Percentiles rank a stretch among this genome's conserved stretches.
Conservation (phyloP, 2,329 filamentous ascomycete species). For the Colletotrichum brevisporum region DNA sequence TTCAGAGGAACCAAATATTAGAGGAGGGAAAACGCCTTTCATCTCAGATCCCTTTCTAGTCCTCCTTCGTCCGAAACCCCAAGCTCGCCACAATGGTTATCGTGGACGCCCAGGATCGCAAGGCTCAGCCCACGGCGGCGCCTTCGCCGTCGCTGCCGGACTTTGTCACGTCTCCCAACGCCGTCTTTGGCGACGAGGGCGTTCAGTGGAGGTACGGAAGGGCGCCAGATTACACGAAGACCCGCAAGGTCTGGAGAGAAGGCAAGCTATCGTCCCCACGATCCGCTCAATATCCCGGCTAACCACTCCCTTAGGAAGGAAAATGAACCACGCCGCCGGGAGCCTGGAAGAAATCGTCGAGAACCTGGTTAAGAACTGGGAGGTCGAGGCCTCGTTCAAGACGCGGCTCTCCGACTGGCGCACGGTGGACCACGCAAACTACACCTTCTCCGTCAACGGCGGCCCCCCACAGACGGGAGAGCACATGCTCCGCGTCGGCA, state of each 20-base stretch:
- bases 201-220: conserved; percentile 37
- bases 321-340: conserved; percentile 65
- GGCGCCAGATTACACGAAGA: conserved; percentile 74
- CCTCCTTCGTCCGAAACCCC: neutral
- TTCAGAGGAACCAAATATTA: conserved; percentile 16
- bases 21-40: conserved; percentile 9
- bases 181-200: conserved; percentile 31
- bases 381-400: conserved; percentile 80
- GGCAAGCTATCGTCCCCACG: conserved; percentile 58
- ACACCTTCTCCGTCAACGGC: conserved; percentile 76
- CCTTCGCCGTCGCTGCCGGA: conserved; percentile 19
- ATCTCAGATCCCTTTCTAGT: neutral
- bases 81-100: conserved; percentile 26
- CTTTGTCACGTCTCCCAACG: conserved; percentile 35
- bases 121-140: neutral
- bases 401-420: conserved; percentile 73
- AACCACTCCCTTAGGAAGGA: conserved; percentile 63
- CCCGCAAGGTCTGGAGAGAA: conserved; percentile 69
- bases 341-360: conserved; percentile 74
- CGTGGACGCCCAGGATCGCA: conserved; percentile 25
- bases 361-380: conserved; percentile 82
- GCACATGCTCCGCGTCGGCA: conserved; percentile 77
- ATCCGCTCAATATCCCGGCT: neutral
- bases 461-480: conserved; percentile 68
- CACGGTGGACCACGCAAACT: conserved; percentile 72